Evolutionary conservation across 306 rosid genomes (phyloP), one percentile per base, ranked within the genome.

Genomic region (Glycine soja): DNA sequence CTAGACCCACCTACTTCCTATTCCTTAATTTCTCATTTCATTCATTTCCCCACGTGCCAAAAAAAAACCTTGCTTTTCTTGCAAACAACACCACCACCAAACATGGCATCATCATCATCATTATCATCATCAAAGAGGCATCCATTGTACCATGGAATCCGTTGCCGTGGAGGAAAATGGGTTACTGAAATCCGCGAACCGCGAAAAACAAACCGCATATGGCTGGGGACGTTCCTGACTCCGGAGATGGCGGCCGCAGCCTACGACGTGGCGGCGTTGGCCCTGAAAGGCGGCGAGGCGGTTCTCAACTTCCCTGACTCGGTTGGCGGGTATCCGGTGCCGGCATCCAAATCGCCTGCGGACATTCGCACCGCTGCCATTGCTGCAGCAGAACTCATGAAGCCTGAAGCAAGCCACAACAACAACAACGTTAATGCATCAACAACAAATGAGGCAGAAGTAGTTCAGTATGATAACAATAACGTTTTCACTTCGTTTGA

Each of bases 231-330:
- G 1, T 95, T 87, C 65, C 83, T 86, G 0, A 80, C 89, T 0
- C 83, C 97, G 40, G 99, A 95, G 80, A 95, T 95, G 99, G 99
- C 97, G 0, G 99, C 97, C 0, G 94, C 97, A 0, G 99, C 99
- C 58, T 92, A 91, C 11, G 99, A 95, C 52, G 97, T 89, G 52
- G 99, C 99, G 1, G 88, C 91, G 0, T 59, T 93, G 7, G 94
- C 99, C 8, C 89, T 95, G 8, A 95, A 90, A 76, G 95, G 99
- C 1, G 16, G 75, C 3, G 86, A 89, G 0, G 94, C 90, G 0
- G 79, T 70, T 65, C 92, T 91, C 14, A 95, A 95, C 85, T 93
- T 91, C 72, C 99, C 99, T 0, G 69, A 67, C 10, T 86, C 18
- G 0, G 58, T 53, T 1, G 75, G 43, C 0, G 56, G 32, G 70